A percentile compares a stretch with the other conserved stretches of the same genome.
Conservation (phyloP, 2,329 filamentous ascomycete genomes). For the Kalmusia sp. region DNA sequence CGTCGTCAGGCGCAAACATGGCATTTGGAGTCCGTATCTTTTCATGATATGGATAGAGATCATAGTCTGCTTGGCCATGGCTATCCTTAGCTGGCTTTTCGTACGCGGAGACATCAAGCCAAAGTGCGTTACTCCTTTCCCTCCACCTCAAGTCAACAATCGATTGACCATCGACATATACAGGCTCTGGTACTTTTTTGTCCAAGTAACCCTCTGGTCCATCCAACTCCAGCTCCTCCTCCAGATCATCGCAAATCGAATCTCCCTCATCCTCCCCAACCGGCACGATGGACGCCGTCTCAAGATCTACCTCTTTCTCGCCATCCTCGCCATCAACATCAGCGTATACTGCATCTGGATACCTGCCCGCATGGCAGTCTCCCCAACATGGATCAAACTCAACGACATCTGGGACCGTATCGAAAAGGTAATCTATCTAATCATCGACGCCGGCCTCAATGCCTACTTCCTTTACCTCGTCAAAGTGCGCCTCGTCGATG, state of each 20-base stretch:
- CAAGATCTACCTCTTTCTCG: conserved; percentile 49
- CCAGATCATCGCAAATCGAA: conserved; percentile 60
- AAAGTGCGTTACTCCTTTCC: conserved; percentile 28
- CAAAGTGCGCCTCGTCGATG: conserved; percentile 33
- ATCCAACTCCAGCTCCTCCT: conserved; percentile 56
- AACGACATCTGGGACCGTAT: conserved; percentile 59
- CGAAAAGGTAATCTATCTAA: conserved; percentile 57
- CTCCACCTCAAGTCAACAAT: background rate
- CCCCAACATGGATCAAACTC: conserved; percentile 46
- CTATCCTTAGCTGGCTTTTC: conserved; percentile 51
- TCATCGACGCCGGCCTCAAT: conserved; percentile 57
- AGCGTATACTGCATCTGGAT: conserved; percentile 60
- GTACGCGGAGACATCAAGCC: conserved; percentile 44
- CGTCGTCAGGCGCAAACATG: conserved; percentile 30
- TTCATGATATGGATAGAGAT: conserved; percentile 57
- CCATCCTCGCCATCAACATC: conserved; percentile 57
- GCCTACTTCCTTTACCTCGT: conserved; percentile 54
- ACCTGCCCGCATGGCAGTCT: conserved; percentile 54
- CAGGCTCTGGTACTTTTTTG: conserved; percentile 21
- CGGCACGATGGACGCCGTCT: conserved; percentile 41
- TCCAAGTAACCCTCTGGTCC: conserved; percentile 48
- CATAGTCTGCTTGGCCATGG: conserved; percentile 48
- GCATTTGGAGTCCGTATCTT: conserved; percentile 46
- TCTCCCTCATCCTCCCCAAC: conserved; percentile 52
- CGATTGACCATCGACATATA: background rate